Evolutionary conservation across 305 asterid species (phyloP), one percentile per base, ranked within the genome.

Genomic region (Plantago lanceolata): DNA sequence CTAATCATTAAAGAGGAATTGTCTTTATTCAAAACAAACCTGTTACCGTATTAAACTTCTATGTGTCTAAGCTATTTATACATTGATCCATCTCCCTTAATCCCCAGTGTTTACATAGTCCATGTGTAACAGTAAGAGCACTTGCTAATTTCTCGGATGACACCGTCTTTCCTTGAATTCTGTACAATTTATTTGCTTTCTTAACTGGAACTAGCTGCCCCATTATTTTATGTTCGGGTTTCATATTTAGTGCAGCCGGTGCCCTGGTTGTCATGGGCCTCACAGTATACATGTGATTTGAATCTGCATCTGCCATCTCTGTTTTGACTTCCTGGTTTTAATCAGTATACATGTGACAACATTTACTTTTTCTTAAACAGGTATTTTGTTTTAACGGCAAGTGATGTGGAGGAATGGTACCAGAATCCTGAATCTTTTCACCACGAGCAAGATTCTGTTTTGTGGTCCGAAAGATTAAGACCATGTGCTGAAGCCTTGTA

Each of bases 401-500:
- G 77, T 73, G 99, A 93, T 74, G 74, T 90, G 82, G 95, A 90
- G 72, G 95, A 90, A 68, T 93, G 99, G 99, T 79, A 78, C 79
- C 87, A 80, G 75, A 87, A 75, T 72, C 96, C 99, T 2, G 99
- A 90, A 85, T 66, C 76, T 67, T 93, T 90, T 79, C 87, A 93
- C 80, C 99, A 90, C 9, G 96, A 93, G 78, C 97, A 93, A 77
- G 99, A 93, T 75, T 81, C 95, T 50, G 78, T 90, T 68, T 78
- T 83, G 77, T 93, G 99, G 99, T 84, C 95, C 18, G 96, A 93
- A 77, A 93, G 91, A 79, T 83, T 90, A 71, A 80, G 97, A 77
- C 99, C 99, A 61, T 90, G 99, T 72, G 96, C 97, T 50, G 99
- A 93, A 84, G 99, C 99, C 43, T 75, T 90, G 33, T 87, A 87